These are phyloP conservation scores for Phytophthora agathidicida DNA, from an alignment of 352 stramenopile genomes.

Conservation along the genomic window DNA sequence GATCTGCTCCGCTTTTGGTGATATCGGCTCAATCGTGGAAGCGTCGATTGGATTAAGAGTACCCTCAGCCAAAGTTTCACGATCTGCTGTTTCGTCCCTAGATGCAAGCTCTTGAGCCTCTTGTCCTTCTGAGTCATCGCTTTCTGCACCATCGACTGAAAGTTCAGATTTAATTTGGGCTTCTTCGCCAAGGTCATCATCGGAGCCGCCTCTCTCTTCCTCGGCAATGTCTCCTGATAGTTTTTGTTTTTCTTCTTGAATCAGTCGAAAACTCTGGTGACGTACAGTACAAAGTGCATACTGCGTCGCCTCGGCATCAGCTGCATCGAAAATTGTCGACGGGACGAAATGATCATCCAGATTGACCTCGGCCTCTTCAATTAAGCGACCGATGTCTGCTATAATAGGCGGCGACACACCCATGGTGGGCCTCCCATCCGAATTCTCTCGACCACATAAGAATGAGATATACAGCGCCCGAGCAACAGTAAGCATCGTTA, in stretches of 20 bases:
- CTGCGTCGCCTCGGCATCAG: conserved; percentile 62
- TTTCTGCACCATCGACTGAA: conserved; percentile 17
- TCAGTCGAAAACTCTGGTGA: not conserved
- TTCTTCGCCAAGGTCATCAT: conserved; percentile 34
- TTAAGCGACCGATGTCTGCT: conserved; percentile 34
- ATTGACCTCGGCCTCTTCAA: conserved; percentile 7
- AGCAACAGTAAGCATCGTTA: conserved; percentile 15
- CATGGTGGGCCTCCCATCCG: not conserved
- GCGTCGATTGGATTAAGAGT: not conserved
- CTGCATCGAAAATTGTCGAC: conserved; percentile 55
- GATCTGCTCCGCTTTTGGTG: conserved; percentile 15
- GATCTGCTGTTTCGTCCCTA: no score
- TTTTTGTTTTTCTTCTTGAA: not conserved
- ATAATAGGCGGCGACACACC: conserved; percentile 34
- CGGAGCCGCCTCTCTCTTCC: conserved; percentile 10
- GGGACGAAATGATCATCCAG: conserved; percentile 9
- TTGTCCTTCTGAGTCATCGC: conserved; percentile 48
- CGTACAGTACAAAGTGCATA: conserved; percentile 30
- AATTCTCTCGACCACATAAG: not conserved
- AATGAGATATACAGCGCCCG: conserved; percentile 26
- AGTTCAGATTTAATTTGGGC: not conserved
- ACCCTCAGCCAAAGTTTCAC: not conserved
- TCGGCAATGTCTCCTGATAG: not conserved
- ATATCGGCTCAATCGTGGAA: conserved; percentile 12
- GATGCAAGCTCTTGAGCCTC: not conserved